Evolutionary conservation across 306 rosid genomes (phyloP).

Genomic region (Cicer judaicum): DNA sequence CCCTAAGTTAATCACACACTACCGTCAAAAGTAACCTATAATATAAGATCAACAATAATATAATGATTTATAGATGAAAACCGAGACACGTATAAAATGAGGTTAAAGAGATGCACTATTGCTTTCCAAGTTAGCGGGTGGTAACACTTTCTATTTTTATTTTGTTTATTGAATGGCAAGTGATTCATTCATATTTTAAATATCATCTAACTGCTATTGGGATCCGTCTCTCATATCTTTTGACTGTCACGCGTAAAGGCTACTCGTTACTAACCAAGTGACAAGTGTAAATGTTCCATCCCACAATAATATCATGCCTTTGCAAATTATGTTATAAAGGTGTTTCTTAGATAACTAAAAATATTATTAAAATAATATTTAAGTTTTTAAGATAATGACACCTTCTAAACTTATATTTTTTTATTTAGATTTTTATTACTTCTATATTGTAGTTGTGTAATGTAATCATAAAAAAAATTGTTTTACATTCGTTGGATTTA

Average conservation of each 20-base stretch:
- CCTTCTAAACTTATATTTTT: too few species aligned
- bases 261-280: conserved; percentile 48
- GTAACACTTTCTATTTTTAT: background rate
- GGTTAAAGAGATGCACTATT: conserved; percentile 17
- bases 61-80: conserved; percentile 21
- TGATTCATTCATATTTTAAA: conserved; percentile 42
- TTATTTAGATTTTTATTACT: too few species aligned
- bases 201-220: conserved; percentile 58
- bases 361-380: too few species aligned
- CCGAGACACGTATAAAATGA: conserved; percentile 44
- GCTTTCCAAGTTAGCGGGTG: background rate
- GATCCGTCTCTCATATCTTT: conserved; percentile 73
- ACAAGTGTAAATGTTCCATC: conserved; percentile 55
- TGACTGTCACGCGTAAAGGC: conserved; percentile 66
- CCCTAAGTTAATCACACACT: conserved; percentile 42
- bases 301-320: too few species aligned
- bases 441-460: too few species aligned
- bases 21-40: conserved; percentile 25
- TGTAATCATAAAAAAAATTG: too few species aligned
- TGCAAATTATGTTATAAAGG: too few species aligned
- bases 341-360: too few species aligned
- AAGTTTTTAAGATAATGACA: too few species aligned
- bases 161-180: conserved; percentile 32
- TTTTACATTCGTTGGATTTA: too few species aligned
- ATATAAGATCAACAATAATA: conserved; percentile 10